phyloP scores from a whole-genome alignment of 768 basidiomycete genomes.

The Amyloporia xantha region DNA sequence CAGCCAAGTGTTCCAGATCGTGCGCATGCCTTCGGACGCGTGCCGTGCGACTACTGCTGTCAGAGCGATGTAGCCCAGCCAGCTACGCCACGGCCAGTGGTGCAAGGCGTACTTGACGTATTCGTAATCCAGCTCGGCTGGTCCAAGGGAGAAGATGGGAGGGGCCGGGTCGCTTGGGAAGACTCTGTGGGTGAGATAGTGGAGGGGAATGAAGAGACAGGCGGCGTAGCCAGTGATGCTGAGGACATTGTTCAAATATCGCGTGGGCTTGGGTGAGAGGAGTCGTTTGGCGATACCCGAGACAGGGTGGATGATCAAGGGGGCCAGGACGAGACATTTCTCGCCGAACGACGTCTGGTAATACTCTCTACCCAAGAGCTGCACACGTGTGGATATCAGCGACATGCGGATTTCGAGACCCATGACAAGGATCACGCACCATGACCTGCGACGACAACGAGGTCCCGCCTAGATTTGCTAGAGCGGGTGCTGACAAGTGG shows the following conservation, averaged over 20 bases:
- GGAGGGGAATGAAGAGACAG: slow-evolving; percentile 57
- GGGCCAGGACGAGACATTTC: slow-evolving; percentile 57
- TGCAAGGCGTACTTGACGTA: slow-evolving; percentile 71
- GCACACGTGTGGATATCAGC: slow-evolving; percentile 1
- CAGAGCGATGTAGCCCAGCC: slow-evolving; percentile 57
- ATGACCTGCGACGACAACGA: slow-evolving; percentile 63
- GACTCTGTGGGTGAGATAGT: slow-evolving; percentile 62
- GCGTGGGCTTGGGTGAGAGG: slow-evolving; percentile 32
- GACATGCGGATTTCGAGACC: too few species aligned
- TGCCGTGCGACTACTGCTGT: slow-evolving; percentile 53
- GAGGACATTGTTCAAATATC: slow-evolving; percentile 37
- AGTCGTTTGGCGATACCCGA: slow-evolving; percentile 57
- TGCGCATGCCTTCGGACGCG: slow-evolving; percentile 48
- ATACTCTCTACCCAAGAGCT: slow-evolving; percentile 82
- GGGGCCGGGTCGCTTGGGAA: slow-evolving; percentile 38
- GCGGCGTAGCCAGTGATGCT: slow-evolving; percentile 58
- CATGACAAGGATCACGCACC: slow-evolving; percentile 50
- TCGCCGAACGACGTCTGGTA: slow-evolving; percentile 73
- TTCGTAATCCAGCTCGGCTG: slow-evolving; percentile 76
- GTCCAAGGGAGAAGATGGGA: slow-evolving; percentile 56
- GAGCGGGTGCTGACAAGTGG: slow-evolving; percentile 71
- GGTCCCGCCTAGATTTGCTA: slow-evolving; percentile 68
- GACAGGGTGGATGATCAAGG: slow-evolving; percentile 57
- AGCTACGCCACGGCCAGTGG: slow-evolving; percentile 55
- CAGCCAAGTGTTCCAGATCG: slow-evolving; percentile 49